Evolutionary conservation across 2,329 filamentous ascomycete genomes (phyloP), one percentile per base, ranked within the genome.

Genomic region (Leptographium lundbergii): DNA sequence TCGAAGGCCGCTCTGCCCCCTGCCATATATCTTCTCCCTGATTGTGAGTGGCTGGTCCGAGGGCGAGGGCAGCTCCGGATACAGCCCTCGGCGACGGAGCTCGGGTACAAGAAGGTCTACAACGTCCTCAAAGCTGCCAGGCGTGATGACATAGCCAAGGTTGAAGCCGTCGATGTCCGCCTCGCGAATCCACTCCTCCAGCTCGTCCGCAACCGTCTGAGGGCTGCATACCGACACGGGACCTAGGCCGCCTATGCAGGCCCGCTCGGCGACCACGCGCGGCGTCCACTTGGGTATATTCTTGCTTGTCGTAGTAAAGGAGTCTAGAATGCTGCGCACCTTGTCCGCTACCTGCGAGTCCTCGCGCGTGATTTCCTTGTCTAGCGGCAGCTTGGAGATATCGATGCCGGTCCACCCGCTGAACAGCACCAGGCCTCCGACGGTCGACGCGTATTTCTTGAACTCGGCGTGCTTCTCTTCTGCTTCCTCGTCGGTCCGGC

Each of bases 121-220:
- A 1, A 88, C 77, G 62, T 89, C 85, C 59, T 84, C 78, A 66
- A 88, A 88, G 0, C 36, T 61, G 81, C 83, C 50, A 77, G 77
- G 0, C 83, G 86, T 60, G 4, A 29, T 59, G 5, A 61, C 59
- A 36, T 62, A 59, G 7, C 64, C 84, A 68, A 89, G 78, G 66
- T 90, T 90, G 70, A 90, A 90, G 0, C 86, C 86, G 66, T 89
- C 86, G 1, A 89, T 79, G 63, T 88, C 86, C 0, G 83, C 85
- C 67, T 88, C 85, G 6, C 73, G 66, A 0, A 88, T 74, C 86
- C 86, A 89, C 0, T 74, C 70, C 69, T 89, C 83, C 59, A 90
- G 74, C 51, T 79, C 77, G 66, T 89, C 85, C 0, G 84, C 86
- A 1, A 89, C 84, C 63, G 82, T 79, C n/a, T 75, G 69, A 0